Evolutionary conservation across 2,329 filamentous ascomycete species (phyloP).

Genomic region (Trichoderma endophyticum): DNA sequence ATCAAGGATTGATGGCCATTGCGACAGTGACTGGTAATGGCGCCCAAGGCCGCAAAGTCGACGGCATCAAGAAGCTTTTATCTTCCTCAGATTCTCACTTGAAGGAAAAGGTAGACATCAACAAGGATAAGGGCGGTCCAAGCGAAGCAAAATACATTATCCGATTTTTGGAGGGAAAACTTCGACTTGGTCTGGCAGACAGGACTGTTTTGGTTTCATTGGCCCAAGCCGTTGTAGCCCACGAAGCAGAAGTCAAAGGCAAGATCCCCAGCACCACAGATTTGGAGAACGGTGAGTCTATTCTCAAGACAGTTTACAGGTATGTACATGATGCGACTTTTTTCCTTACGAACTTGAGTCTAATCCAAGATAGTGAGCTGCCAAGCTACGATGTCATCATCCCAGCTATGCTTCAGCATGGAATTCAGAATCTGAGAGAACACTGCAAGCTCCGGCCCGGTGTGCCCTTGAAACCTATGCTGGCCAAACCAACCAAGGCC

Average conservation of each 20-base stretch:
- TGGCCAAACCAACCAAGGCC: conserved; percentile 96
- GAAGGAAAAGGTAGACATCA: conserved; percentile 80
- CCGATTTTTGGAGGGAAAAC: conserved; percentile 89
- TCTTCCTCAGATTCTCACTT: conserved; percentile 77
- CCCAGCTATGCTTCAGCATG: conserved; percentile 81
- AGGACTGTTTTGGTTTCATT: conserved; percentile 87
- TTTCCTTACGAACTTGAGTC: conserved; percentile 14
- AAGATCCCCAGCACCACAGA: conserved; percentile 71
- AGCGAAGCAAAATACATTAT: conserved; percentile 95
- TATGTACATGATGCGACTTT: conserved; percentile 34
- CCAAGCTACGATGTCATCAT: conserved; percentile 95
- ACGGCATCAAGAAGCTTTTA: conserved; percentile 93
- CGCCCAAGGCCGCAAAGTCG: conserved; percentile 85
- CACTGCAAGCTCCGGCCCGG: conserved; percentile 90
- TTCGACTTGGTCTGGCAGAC: conserved; percentile 87
- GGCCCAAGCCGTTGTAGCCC: conserved; percentile 80
- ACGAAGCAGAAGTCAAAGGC: conserved; percentile 71
- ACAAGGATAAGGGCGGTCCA: conserved; percentile 85
- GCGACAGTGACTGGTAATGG: conserved; percentile 84
- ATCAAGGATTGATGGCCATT: conserved; percentile 82
- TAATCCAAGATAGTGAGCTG: conserved; percentile 66
- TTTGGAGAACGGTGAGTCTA: conserved; percentile 76
- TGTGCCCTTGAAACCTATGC: conserved; percentile 95
- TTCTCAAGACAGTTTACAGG: conserved; percentile 89
- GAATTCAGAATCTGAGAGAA: conserved; percentile 77